Conservation (phyloP, 768 basidiomycete genomes). For the Amanita polypyramis region DNA sequence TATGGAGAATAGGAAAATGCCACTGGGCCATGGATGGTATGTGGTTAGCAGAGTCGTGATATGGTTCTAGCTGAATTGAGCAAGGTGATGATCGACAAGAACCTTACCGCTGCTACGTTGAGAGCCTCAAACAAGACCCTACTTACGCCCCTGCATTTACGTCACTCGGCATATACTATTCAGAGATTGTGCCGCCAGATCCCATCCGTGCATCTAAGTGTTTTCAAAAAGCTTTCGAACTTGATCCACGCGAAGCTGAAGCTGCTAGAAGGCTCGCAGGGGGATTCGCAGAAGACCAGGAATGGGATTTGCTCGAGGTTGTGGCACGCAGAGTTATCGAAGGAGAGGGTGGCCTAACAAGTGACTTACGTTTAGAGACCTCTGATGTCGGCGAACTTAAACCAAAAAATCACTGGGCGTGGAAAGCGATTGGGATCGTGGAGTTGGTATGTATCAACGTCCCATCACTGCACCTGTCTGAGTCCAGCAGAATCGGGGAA, state of each 20-base stretch:
- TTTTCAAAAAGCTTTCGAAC: slow-evolving; percentile 96
- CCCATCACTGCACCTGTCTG: background rate
- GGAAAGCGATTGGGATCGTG: slow-evolving; percentile 91
- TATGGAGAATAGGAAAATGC: slow-evolving; percentile 78
- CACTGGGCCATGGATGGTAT: slow-evolving; percentile 65
- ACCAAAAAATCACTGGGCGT: slow-evolving; percentile 90
- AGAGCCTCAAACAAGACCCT: slow-evolving; percentile 62
- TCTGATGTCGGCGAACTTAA: slow-evolving; percentile 28
- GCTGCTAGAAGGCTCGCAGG: slow-evolving; percentile 79
- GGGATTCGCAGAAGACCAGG: slow-evolving; percentile 84
- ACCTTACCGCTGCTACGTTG: slow-evolving; percentile 73
- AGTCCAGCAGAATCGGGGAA: slow-evolving; percentile 43
- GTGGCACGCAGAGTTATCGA: slow-evolving; percentile 90
- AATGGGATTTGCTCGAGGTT: slow-evolving; percentile 94
- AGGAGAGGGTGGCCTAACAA: slow-evolving; percentile 76
- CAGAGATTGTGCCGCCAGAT: slow-evolving; percentile 67
- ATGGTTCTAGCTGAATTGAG: slow-evolving; percentile 1
- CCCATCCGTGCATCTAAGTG: slow-evolving; percentile 84
- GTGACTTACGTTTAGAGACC: slow-evolving; percentile 32
- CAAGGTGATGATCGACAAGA: slow-evolving; percentile 43
- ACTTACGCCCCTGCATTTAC: slow-evolving; percentile 89
- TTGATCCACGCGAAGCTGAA: slow-evolving; percentile 80
- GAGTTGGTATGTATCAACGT: slow-evolving; percentile 58
- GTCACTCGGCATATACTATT: slow-evolving; percentile 85
- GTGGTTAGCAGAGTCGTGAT: slow-evolving; percentile 13